Base-by-base conservation (phyloP, 345 rosid species). In the Salix dunnii region DNA sequence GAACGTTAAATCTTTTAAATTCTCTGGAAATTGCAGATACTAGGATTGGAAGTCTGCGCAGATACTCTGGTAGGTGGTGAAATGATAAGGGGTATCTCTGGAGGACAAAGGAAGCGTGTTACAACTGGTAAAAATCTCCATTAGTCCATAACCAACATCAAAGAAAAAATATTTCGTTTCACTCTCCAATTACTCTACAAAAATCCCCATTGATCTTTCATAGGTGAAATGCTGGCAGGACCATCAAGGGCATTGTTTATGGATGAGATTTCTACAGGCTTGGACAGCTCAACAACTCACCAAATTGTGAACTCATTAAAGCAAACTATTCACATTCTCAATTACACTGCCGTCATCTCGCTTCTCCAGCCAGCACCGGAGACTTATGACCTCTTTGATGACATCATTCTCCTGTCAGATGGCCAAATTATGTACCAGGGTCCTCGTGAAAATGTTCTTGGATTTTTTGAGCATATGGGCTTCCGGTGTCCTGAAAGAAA, bases 351-450 rank as follows among this genome's bases (percentile, higher is more conserved):
- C 85, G 81, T 83, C 43, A 88, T 93, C 18, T 89, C 96, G 5
- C 94, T 93, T 63, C 89, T 93, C 20, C 97, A 93, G 85, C 97
- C 97, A 5, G 92, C 97, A 5, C 92, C 97, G 0, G 97, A 93
- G 86, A 86, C 94, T 31, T 80, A 75, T 68, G 80, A 89, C 79
- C 89, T 92, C 25, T 92, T 91, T 18, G 94, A 92, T 77, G 95
- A 92, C 71, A 82, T 92, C 67, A 84, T 92, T 42, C 89, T 92
- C 68, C 77, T 91, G 43, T 87, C 94, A 5, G 92, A 92, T 77
- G 87, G 94, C 18, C 89, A 83, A 66, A 84, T 92, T 7, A 83
- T 90, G 49, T 92, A 89, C 83, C 97, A 92, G 36, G 97, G 94
- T 33, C 91, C 91, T 6, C 86, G 92, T 1, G 91, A 89, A 72